Evolutionary conservation across 768 basidiomycete species (phyloP).

Genomic region (Hygrocybe punicea): DNA sequence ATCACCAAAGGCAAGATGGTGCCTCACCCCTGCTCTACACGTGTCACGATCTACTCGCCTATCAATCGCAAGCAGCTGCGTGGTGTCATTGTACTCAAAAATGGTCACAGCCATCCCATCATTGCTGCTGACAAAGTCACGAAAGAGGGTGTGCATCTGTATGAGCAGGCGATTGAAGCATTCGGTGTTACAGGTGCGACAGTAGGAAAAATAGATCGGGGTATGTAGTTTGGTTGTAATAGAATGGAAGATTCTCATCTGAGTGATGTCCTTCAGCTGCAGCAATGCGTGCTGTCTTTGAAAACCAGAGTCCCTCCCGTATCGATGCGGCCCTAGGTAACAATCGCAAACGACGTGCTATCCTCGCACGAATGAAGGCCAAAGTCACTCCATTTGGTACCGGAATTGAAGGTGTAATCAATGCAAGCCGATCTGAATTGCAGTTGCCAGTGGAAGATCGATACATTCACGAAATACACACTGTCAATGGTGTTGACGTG

Average conservation of each 20-base stretch:
- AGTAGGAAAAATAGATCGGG: conserved; percentile 9
- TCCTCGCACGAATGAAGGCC: conserved; percentile 5
- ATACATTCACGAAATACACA: conserved; percentile 11
- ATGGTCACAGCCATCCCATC: conserved; percentile 15
- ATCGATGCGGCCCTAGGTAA: conserved; percentile 11
- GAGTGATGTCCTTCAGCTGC: neutral
- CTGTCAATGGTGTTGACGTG: conserved; percentile 2
- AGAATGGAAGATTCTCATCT: conserved; percentile 4
- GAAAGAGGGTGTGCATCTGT: conserved; percentile 8
- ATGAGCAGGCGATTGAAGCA: neutral
- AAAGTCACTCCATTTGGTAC: conserved; percentile 2
- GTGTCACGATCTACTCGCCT: conserved; percentile 11
- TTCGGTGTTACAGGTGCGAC: conserved; percentile 9
- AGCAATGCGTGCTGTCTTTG: conserved; percentile 5
- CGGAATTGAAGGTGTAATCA: conserved; percentile 5
- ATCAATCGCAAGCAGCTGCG: conserved; percentile 10
- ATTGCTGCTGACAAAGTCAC: conserved; percentile 9
- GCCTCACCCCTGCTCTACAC: conserved; percentile 8
- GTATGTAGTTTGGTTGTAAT: conserved; percentile 6
- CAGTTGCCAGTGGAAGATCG: conserved; percentile 1
- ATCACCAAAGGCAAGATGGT: conserved; percentile 11
- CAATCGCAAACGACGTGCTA: conserved; percentile 5
- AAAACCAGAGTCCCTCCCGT: neutral
- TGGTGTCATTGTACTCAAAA: conserved; percentile 9
- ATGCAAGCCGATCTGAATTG: neutral